Evolutionary conservation across 495 filamentous ascomycete species (phyloP), one percentile per base, ranked within the genome.

Genomic region (Daldinia concentrica): DNA sequence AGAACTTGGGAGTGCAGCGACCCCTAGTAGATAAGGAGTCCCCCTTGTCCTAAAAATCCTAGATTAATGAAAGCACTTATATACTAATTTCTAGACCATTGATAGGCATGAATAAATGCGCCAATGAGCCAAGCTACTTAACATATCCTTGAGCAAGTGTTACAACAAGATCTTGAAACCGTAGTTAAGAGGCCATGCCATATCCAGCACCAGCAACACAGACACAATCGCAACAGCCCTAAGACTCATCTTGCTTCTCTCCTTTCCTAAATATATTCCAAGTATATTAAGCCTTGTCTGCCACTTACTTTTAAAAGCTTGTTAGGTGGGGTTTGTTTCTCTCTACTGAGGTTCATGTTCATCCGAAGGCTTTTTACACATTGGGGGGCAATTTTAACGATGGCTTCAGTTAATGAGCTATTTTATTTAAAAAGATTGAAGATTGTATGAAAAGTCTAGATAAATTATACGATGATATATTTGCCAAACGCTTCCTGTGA

Each of bases 141-240:
- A 5, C 12, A 11, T 45, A 45, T 17, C 5, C 41, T 22, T 19
- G 4, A 5, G 19, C 19, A 36, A 8, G 43, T 48, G 19, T 9
- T 24, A 12, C 19, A 48, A 48, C 14, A 14, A 22, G 19, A 24
- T 48, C 4, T 15, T 34, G 14, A 69, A 55, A 56, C 54, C 60
- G 24, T 48, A 57, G 26, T 50, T 17, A 57, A 65, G 29, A 62
- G n/a, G 57, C 51, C 62, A 66, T 48, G 51, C 32, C n/a, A 24
- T 54, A 15, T 32, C 22, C 2, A 17, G 9, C 14, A 12, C 19
- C 17, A 48, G 17, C 19, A 24, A 24, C n/a, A 24, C 14, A 24
- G 8, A 48, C 2, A 22, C 9, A 22, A 12, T 48, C 22, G 19
- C 9, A 48, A 48, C 8, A 48, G 43, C 3, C 8, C 34, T 36